Evolutionary conservation across 495 filamentous ascomycete genomes (phyloP).

Genomic region (Sporormia fimetaria): DNA sequence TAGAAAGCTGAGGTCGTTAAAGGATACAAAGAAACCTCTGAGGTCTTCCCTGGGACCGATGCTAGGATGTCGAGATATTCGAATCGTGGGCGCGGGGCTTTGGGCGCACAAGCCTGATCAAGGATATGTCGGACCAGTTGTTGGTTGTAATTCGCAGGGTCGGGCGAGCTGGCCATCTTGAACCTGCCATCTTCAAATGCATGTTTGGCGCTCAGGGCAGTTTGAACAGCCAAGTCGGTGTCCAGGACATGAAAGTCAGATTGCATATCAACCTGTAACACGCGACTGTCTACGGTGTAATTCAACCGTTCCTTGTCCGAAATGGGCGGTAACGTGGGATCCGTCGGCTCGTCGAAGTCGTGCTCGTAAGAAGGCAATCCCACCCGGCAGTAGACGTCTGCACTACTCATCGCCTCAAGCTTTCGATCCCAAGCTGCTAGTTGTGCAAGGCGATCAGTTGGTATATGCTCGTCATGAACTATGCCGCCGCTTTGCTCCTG

Average conservation of each 20-base stretch:
- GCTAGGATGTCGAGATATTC: slow-evolving; percentile 19
- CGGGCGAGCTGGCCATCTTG: no score
- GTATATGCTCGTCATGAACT: no score
- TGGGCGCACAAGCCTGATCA: no score
- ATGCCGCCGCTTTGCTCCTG: no score
- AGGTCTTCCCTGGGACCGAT: slow-evolving; percentile 2
- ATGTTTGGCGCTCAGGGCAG: slow-evolving; percentile 23
- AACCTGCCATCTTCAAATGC: no score
- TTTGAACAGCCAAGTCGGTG: slow-evolving; percentile 16
- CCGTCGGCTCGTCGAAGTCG: slow-evolving; percentile 38
- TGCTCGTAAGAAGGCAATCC: slow-evolving; percentile 30
- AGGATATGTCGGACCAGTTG: slow-evolving; percentile 38
- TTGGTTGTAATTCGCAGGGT: slow-evolving; percentile 1
- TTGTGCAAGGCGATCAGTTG: no score
- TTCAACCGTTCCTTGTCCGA: slow-evolving; percentile 49
- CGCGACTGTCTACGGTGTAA: slow-evolving; percentile 48
- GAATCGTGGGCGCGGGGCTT: no score
- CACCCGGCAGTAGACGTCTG: slow-evolving; percentile 29
- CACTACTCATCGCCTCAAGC: slow-evolving; percentile 30
- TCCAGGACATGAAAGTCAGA: slow-evolving; percentile 36
- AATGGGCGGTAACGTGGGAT: slow-evolving; percentile 50
- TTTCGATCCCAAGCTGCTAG: slow-evolving; percentile 9
- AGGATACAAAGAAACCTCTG: slow-evolving; percentile 30
- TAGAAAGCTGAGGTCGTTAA: slow-evolving; percentile 56
- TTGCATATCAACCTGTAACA: slow-evolving; percentile 45